These are phyloP conservation scores for Microsporum audouinii DNA, from an alignment of 2,329 filamentous ascomycete genomes.

Conservation along the genomic window DNA sequence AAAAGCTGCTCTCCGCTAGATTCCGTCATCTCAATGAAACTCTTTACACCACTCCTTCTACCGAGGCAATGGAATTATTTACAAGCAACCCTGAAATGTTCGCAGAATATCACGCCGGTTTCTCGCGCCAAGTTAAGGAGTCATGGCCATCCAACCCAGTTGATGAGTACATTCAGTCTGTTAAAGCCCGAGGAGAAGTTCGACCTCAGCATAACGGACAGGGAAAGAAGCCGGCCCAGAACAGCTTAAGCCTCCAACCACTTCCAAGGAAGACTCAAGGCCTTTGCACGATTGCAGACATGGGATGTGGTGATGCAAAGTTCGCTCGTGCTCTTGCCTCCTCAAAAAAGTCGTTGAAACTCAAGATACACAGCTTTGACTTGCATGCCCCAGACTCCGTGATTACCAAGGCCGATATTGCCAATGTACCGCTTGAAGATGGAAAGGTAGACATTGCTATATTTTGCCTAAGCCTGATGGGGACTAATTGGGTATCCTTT, in stretches of 20 bases:
- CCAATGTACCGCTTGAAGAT: slow-evolving; percentile 63
- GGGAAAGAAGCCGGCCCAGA: slow-evolving; percentile 26
- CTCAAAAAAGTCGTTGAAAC: slow-evolving; percentile 53
- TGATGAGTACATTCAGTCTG: slow-evolving; percentile 65
- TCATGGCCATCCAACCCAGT: slow-evolving; percentile 95
- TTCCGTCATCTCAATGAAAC: slow-evolving; percentile 97
- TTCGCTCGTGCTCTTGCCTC: slow-evolving; percentile 56
- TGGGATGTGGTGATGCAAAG: slow-evolving; percentile 86
- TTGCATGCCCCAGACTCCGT: slow-evolving; percentile 64
- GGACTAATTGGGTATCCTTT: slow-evolving; percentile 95
- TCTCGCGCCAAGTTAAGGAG: slow-evolving; percentile 81
- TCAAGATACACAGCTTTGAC: slow-evolving; percentile 76
- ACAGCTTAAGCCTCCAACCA: slow-evolving; percentile 26
- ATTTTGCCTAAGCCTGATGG: slow-evolving; percentile 96
- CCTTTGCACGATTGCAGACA: slow-evolving; percentile 69
- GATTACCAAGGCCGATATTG: slow-evolving; percentile 82
- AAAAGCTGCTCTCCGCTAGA: slow-evolving; percentile 86
- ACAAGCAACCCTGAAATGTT: slow-evolving; percentile 82
- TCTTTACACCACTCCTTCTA: slow-evolving; percentile 83
- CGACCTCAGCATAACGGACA: slow-evolving; percentile 28
- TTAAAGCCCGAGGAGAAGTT: slow-evolving; percentile 55
- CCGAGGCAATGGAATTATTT: slow-evolving; percentile 73
- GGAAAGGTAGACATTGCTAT: slow-evolving; percentile 74
- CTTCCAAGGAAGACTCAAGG: slow-evolving; percentile 60
- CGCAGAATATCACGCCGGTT: slow-evolving; percentile 89